A percentile compares a stretch with the other conserved stretches of the same genome.
Evolutionary conservation across 768 basidiomycete genomes (phyloP).

Genomic region (Megacollybia marginata): DNA sequence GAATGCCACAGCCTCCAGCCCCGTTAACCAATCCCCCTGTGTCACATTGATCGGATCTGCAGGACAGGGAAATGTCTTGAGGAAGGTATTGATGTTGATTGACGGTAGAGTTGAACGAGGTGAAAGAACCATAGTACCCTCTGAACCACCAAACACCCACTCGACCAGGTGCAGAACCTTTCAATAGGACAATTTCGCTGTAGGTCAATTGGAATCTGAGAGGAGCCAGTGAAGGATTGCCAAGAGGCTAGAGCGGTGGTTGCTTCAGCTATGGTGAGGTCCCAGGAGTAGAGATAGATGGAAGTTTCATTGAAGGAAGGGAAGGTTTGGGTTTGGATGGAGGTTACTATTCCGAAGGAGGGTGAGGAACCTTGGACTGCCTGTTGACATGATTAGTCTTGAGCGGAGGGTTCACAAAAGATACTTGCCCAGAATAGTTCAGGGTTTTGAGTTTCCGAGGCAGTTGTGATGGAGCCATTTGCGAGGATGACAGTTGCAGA

Average conservation of each 20-base stretch:
- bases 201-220: no score
- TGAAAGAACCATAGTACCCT: no score
- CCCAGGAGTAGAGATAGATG: no score
- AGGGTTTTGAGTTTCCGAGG: no score
- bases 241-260: no score
- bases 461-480: no score
- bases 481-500: constrained; percentile 18
- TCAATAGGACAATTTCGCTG: constrained; percentile 4
- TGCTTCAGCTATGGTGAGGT: no score
- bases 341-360: no score
- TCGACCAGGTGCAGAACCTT: no score
- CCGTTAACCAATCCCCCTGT: no score
- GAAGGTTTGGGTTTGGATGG: constrained; percentile 3
- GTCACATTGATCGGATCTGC: neutral
- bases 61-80: constrained; percentile 1
- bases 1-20: constrained; percentile 1
- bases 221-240: no score
- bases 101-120: constrained; percentile 1
- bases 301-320: neutral
- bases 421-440: constrained; percentile 16
- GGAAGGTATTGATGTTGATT: constrained; percentile 3
- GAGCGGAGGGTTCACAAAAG: neutral
- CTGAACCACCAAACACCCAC: no score
- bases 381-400: neutral
- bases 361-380: constrained; percentile 7